Conservation (phyloP, 2,329 filamentous ascomycete species). For the Neopestalotiopsis rosae region DNA sequence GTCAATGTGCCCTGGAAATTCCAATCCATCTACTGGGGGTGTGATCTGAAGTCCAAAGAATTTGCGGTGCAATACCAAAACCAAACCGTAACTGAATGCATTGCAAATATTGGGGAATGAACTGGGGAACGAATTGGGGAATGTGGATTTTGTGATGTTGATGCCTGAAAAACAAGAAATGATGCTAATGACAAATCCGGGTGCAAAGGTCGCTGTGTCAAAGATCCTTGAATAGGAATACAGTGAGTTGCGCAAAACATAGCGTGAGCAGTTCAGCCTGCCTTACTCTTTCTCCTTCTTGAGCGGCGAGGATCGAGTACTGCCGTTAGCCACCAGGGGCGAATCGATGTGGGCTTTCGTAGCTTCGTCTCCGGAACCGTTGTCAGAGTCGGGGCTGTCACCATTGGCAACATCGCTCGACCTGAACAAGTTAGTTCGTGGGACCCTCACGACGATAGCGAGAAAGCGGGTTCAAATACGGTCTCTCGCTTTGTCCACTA, state of each 20-base stretch:
- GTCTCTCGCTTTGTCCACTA: background rate
- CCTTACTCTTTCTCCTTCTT: slow-evolving; percentile 46
- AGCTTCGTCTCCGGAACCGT: slow-evolving; percentile 55
- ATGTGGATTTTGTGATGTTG: too few species aligned
- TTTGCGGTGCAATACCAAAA: slow-evolving; percentile 3
- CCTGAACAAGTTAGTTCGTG: slow-evolving; percentile 42
- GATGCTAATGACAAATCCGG: background rate
- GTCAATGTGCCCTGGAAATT: slow-evolving; percentile 10
- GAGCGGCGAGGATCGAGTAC: slow-evolving; percentile 55
- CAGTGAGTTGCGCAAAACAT: slow-evolving; percentile 29
- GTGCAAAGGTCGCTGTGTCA: slow-evolving; percentile 1
- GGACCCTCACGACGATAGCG: slow-evolving; percentile 20
- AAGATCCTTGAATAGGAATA: slow-evolving; percentile 16
- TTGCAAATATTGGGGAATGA: background rate
- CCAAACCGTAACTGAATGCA: slow-evolving; percentile 13
- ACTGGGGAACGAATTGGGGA: too few species aligned
- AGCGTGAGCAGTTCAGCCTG: slow-evolving; percentile 28
- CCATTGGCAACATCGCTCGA: slow-evolving; percentile 46
- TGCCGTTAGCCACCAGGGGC: slow-evolving; percentile 47
- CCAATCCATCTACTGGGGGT: slow-evolving; percentile 2
- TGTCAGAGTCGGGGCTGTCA: slow-evolving; percentile 50
- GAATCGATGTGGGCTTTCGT: slow-evolving; percentile 60
- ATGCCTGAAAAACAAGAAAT: background rate
- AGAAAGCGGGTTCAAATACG: background rate
- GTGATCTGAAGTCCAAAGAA: background rate